Base-by-base conservation (phyloP, 257 asterid species). In the Solanum etuberosum region DNA sequence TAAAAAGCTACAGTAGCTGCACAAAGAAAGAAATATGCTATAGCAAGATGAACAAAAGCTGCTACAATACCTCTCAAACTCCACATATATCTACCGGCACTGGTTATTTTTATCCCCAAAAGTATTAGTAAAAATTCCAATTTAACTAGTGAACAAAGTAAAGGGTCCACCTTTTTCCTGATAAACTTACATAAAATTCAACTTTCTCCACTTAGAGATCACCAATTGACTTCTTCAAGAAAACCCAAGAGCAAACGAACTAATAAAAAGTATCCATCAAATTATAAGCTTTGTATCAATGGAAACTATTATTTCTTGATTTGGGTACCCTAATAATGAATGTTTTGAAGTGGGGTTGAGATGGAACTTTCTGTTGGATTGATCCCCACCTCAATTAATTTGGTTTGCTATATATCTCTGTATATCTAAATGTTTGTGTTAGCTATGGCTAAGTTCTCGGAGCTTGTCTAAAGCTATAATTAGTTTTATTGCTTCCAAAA, bases 21-120 rank as follows among this genome's bases (percentile, higher is more conserved):
- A 87, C 96, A 95, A 6, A 95, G 92, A 51, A 94, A 88, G 74
- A 94, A 89, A 87, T 92, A 95, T 13, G 95, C 96, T 80, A 96
- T 92, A 29, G 90, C 92, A n/a, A 95, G 98, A 93, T 95, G 98
- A 92, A 95, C 91, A 93, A 94, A 94, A 78, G 98, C 96, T 86
- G 93, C 95, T 32, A 93, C 92, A 86, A 97, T 89, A 83, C 94
- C 93, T 87, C 92, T 90, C 85, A 97, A 91, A 89, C 90, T 94
- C 98, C 99, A 97, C 88, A 74, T 87, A 37, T 91, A 91, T 68
- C 88, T 87, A 65, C 89, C 90, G 65, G 86, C 89, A 88, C 27
- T 54, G 25, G 65, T 20, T 54, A 54, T 54, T 54, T 54, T 54
- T 20, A 54, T 54, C 65, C 65, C 25, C 65, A 20, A 54, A 20